A percentile compares a stretch with the other conserved stretches of the same genome.
Conservation (phyloP, 257 asterid species). For the Solanum virginianum region DNA sequence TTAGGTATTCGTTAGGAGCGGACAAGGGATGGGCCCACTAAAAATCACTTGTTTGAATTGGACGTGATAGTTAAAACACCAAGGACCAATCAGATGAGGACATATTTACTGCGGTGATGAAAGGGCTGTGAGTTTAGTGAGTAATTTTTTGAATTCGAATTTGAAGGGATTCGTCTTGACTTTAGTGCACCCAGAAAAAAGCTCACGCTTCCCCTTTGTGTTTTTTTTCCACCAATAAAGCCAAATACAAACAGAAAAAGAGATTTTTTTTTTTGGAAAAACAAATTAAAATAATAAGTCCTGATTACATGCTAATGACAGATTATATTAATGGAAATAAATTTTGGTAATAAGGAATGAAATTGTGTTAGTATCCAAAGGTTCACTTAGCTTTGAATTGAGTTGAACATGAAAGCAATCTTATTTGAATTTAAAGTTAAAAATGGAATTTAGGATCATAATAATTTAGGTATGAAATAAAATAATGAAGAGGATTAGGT, state of each 20-base stretch:
- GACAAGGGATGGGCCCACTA: slow-evolving; percentile 31
- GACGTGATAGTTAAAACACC: background rate
- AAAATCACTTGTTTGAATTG: slow-evolving; percentile 17
- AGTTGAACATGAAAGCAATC: background rate
- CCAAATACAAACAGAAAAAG: background rate
- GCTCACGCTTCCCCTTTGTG: background rate
- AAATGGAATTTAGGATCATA: too few relatives aligned
- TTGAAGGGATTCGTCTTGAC: slow-evolving; percentile 14
- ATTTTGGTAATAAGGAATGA: background rate
- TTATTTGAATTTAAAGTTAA: background rate
- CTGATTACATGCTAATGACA: background rate
- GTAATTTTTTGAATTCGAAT: slow-evolving; percentile 38
- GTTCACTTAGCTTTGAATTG: background rate
- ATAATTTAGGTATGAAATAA: too few relatives aligned
- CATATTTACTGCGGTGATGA: background rate
- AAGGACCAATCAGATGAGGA: slow-evolving; percentile 1
- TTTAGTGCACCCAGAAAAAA: background rate
- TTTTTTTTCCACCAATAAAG: background rate
- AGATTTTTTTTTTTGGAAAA: background rate
- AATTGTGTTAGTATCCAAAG: background rate
- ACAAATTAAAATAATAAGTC: background rate
- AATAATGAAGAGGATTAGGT: too few relatives aligned
- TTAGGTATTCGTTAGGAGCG: slow-evolving; percentile 61
- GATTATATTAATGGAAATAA: background rate
- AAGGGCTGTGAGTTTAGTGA: slow-evolving; percentile 2